A percentile compares a stretch with the other conserved stretches of the same genome.
Conservation (phyloP, 75 land plant species). For the Pinus albicaulis region DNA sequence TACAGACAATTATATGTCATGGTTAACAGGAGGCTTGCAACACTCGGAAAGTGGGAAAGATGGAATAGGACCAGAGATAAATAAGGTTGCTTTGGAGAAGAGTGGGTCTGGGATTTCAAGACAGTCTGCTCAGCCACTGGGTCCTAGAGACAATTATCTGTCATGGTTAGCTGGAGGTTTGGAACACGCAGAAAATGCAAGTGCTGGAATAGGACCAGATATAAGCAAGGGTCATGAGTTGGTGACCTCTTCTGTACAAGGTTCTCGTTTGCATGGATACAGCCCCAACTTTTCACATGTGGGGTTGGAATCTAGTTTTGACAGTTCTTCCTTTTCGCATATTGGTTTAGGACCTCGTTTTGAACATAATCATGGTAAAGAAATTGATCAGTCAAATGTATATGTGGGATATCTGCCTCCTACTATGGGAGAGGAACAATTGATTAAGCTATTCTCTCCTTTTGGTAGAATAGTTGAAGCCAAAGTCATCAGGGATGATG, state of each 20-base stretch:
- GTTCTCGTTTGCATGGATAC: not conserved
- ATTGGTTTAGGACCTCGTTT: not conserved
- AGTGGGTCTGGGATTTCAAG: too few species aligned
- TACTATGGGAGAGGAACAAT: conserved; percentile 15
- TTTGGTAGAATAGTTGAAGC: conserved; percentile 30
- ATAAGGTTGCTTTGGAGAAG: too few species aligned
- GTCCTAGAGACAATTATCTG: too few species aligned
- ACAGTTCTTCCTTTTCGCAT: not conserved
- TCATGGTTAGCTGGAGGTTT: too few species aligned
- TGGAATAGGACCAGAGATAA: too few species aligned
- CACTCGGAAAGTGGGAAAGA: not conserved
- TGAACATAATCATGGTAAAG: conserved; percentile 13
- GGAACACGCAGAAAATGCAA: too few species aligned
- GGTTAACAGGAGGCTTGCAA: not conserved
- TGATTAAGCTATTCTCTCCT: conserved; percentile 31
- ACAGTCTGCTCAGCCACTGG: too few species aligned
- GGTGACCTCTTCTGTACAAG: not conserved
- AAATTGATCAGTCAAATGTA: conserved; percentile 31
- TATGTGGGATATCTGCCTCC: conserved; percentile 44
- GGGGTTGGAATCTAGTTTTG: not conserved
- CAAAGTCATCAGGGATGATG: conserved; percentile 27
- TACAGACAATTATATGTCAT: conserved; percentile 3
- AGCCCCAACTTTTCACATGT: not conserved
- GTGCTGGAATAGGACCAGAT: not conserved
- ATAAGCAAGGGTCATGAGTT: not conserved